Percentiles rank a stretch among this genome's conserved stretches.
Evolutionary conservation across 139 green algal species (phyloP).

Genomic region (Dunaliella primolecta): DNA sequence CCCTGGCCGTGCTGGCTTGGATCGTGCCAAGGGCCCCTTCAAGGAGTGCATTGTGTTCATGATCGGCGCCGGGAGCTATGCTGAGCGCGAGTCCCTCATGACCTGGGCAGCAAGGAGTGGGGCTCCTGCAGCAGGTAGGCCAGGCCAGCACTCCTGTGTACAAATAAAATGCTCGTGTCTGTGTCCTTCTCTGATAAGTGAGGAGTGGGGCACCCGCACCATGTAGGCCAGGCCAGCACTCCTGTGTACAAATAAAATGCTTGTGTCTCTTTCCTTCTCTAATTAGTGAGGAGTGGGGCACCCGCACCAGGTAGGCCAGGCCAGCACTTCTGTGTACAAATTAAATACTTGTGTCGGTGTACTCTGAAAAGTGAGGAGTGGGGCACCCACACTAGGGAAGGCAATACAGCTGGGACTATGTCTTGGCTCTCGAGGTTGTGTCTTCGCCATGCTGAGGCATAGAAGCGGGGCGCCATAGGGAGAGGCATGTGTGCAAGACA

Average conservation of each 20-base stretch:
- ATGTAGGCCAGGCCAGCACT: background rate
- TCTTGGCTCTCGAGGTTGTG: background rate
- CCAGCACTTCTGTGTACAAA: too few species aligned
- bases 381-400: background rate
- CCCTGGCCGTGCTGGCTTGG: constrained; percentile 23
- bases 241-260: background rate
- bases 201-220: background rate
- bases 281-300: background rate
- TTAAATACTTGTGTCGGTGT: too few species aligned
- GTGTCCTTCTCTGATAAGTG: background rate
- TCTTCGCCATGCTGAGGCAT: background rate
- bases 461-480: too few species aligned
- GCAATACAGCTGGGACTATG: background rate
- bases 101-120: constrained; percentile 50
- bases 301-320: background rate
- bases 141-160: background rate
- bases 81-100: constrained; percentile 81
- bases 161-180: constrained; percentile 21
- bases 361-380: background rate
- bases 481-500: background rate
- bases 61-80: constrained; percentile 95
- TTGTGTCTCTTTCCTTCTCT: too few species aligned
- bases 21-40: constrained; percentile 56
- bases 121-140: constrained; percentile 16
- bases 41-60: constrained; percentile 94